These are phyloP conservation scores for Podospora bellae-mahoneyi DNA, from an alignment of 495 filamentous ascomycete genomes.

Conservation along the genomic window DNA sequence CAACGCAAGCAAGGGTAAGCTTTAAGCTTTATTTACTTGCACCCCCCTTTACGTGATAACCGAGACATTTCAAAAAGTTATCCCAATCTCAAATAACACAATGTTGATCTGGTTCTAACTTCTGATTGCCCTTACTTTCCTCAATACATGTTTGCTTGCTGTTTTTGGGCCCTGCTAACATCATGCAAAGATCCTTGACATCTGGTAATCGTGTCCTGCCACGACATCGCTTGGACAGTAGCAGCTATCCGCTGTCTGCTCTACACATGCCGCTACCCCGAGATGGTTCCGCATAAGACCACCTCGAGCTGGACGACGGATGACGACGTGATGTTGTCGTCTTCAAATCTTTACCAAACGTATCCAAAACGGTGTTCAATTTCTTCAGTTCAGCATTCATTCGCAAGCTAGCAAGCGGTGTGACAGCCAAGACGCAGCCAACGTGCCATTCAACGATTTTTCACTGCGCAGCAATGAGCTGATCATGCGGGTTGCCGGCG, in stretches of 20 bases:
- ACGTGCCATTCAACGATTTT: background rate
- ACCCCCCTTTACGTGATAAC: conserved; percentile 4
- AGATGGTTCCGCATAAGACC: background rate
- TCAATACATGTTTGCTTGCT: background rate
- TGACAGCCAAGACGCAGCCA: background rate
- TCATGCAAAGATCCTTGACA: background rate
- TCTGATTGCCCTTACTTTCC: conserved; percentile 6
- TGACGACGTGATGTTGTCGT: background rate
- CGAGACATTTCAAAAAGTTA: conserved; percentile 11
- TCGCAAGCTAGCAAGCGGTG: background rate
- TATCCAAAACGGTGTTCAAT: background rate
- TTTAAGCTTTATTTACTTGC: background rate
- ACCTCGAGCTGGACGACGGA: background rate
- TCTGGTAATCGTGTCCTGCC: background rate
- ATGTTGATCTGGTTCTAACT: conserved; percentile 11
- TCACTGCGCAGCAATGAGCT: background rate
- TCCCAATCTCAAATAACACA: conserved; percentile 12
- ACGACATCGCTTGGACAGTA: background rate
- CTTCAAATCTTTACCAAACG: background rate
- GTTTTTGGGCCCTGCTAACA: background rate
- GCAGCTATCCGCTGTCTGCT: background rate
- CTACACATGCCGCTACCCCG: background rate
- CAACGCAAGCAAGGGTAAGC: conserved; percentile 4
- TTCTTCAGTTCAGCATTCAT: background rate
- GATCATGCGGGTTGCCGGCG: conserved; percentile 7